Evolutionary conservation across 1,139 yeast species (phyloP).

Genomic region (Candida sp.): DNA sequence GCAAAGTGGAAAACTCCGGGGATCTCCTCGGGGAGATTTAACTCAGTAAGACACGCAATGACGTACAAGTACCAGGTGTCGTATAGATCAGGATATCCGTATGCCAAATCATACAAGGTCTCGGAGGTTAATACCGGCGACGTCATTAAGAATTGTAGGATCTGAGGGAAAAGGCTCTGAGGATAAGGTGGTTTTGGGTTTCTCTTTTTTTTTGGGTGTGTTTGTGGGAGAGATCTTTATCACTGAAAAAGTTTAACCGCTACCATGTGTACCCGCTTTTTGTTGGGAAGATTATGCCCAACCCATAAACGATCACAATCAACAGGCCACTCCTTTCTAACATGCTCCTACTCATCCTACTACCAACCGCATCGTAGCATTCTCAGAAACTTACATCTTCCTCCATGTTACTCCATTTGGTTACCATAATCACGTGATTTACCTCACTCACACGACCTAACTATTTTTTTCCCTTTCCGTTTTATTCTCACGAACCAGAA

Average conservation of each 20-base stretch:
- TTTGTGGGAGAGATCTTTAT: too few species aligned
- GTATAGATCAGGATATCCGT: conserved; percentile 44
- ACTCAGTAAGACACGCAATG: conserved; percentile 72
- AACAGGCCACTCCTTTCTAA: too few species aligned
- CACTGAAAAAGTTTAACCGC: too few species aligned
- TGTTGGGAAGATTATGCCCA: too few species aligned
- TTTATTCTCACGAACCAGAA: neutral
- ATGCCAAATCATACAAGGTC: conserved; percentile 61
- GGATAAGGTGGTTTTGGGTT: neutral
- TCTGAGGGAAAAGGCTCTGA: neutral
- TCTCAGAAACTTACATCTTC: too few species aligned
- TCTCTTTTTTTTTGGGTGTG: too few species aligned
- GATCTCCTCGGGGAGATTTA: conserved; percentile 81
- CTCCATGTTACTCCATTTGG: too few species aligned
- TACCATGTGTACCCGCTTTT: too few species aligned
- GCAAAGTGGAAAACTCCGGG: conserved; percentile 79
- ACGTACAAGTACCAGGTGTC: conserved; percentile 58
- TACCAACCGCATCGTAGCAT: too few species aligned
- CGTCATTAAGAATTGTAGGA: neutral
- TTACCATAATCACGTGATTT: neutral
- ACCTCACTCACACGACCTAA: neutral
- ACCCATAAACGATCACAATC: too few species aligned
- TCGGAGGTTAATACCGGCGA: conserved; percentile 51
- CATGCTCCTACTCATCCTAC: too few species aligned
- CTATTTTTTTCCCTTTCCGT: neutral